Evolutionary conservation across 176 grass and related monocot species (phyloP).

Genomic region (Phoenix roebelenii): DNA sequence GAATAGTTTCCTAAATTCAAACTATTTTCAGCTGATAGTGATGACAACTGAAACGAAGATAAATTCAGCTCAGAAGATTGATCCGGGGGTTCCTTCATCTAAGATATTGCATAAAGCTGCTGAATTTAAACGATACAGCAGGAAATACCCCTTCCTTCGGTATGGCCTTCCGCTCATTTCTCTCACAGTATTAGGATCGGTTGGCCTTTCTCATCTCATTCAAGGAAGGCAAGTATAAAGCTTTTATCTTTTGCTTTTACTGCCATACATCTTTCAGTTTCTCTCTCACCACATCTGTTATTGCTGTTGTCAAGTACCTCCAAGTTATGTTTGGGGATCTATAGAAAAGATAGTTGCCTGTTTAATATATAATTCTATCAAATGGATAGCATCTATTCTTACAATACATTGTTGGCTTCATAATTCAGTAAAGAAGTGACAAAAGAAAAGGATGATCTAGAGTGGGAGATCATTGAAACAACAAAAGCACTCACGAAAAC

Average conservation of each 20-base stretch:
- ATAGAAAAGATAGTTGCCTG: neutral
- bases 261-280: neutral
- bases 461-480: slow-evolving; percentile 88
- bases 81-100: slow-evolving; percentile 18
- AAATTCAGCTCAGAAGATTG: slow-evolving; percentile 30
- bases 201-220: slow-evolving; percentile 78
- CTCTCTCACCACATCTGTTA: too few relatives aligned
- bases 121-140: slow-evolving; percentile 66
- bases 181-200: slow-evolving; percentile 78
- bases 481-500: slow-evolving; percentile 63
- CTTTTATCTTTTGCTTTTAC: slow-evolving; percentile 7
- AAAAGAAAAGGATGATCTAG: slow-evolving; percentile 91
- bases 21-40: neutral
- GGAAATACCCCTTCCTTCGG: slow-evolving; percentile 64
- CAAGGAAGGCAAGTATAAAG: slow-evolving; percentile 51
- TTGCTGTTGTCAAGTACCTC: neutral
- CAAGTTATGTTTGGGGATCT: slow-evolving; percentile 3
- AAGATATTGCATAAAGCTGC: slow-evolving; percentile 37
- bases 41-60: slow-evolving; percentile 20
- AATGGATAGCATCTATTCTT: neutral
- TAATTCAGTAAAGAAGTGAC: slow-evolving; percentile 72
- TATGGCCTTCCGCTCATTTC: slow-evolving; percentile 84
- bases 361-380: neutral
- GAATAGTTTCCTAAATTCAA: too few relatives aligned
- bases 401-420: neutral